Conservation (phyloP, 1,284 basidiomycete species). For the Heimioporus retisporus region DNA sequence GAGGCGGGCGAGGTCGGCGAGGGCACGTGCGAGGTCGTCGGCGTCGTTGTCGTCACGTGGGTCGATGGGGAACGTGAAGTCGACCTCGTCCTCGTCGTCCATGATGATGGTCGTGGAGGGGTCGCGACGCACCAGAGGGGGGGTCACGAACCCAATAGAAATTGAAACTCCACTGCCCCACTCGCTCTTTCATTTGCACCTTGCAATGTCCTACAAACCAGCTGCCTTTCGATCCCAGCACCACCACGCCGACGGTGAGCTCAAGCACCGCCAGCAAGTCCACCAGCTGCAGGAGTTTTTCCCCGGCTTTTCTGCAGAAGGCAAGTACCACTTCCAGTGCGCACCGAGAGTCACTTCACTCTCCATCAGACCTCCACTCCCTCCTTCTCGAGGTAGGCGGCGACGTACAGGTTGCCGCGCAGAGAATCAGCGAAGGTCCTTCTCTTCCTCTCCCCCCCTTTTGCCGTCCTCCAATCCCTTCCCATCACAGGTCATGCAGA, state of each 20-base stretch:
- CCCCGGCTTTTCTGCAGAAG: slow-evolving; percentile 81
- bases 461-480: slow-evolving; percentile 19
- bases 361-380: slow-evolving; percentile 74
- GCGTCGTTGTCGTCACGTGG: slow-evolving; percentile 42
- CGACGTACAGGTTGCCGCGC: slow-evolving; percentile 80
- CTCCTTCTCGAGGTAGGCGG: slow-evolving; percentile 80
- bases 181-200: not conserved
- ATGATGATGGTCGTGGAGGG: slow-evolving; percentile 22
- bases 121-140: slow-evolving; percentile 13
- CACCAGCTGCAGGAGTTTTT: slow-evolving; percentile 82
- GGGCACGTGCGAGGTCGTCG: slow-evolving; percentile 70
- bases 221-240: slow-evolving; percentile 53
- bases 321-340: too few species aligned
- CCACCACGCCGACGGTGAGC: slow-evolving; percentile 39
- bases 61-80: slow-evolving; percentile 40
- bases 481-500: slow-evolving; percentile 71
- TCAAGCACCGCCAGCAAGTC: slow-evolving; percentile 63
- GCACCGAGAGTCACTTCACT: not conserved
- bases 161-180: slow-evolving; percentile 43
- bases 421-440: slow-evolving; percentile 83
- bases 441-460: slow-evolving; percentile 26
- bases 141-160: slow-evolving; percentile 25
- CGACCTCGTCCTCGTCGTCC: slow-evolving; percentile 34
- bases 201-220: slow-evolving; percentile 63
- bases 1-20: slow-evolving; percentile 73